Conservation (phyloP, 2,329 filamentous ascomycete species). For the Raffaelea deltoideospora region DNA sequence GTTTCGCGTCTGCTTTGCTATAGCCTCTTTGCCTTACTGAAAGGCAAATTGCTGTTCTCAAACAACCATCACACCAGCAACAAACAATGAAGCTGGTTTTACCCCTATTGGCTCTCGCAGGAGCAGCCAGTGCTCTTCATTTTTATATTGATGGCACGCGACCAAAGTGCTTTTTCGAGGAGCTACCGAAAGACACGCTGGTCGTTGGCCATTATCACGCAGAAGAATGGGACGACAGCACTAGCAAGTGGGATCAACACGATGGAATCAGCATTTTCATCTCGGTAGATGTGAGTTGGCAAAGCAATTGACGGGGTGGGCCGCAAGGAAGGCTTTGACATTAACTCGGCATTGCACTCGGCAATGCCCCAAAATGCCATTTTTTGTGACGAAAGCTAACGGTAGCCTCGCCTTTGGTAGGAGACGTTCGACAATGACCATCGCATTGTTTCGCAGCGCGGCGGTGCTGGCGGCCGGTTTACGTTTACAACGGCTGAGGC, state of each 20-base stretch:
- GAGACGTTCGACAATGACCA: conserved; percentile 97
- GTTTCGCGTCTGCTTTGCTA: no score
- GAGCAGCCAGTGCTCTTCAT: conserved; percentile 67
- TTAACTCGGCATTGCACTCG: no score
- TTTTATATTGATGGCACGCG: conserved; percentile 82
- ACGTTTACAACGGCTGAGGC: conserved; percentile 89
- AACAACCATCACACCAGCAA: no score
- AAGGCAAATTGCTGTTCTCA: no score
- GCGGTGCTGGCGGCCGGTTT: conserved; percentile 63
- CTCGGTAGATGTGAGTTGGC: conserved; percentile 58
- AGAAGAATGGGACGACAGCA: conserved; percentile 64
- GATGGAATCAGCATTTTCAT: conserved; percentile 71
- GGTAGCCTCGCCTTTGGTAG: conserved; percentile 23
- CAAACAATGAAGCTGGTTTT: conserved; percentile 46
- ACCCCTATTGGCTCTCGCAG: conserved; percentile 49
- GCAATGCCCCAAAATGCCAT: no score
- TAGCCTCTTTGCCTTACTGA: no score
- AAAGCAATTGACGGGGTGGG: no score
- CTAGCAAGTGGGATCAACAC: conserved; percentile 55
- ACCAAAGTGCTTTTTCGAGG: conserved; percentile 96
- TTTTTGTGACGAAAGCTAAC: background rate
- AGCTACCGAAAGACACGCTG: conserved; percentile 91
- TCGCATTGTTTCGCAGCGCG: conserved; percentile 80
- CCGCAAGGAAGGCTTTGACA: no score
- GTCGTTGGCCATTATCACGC: conserved; percentile 87